phyloP scores from a whole-genome alignment of 1,139 yeast species.

The Ashbya aceris region DNA sequence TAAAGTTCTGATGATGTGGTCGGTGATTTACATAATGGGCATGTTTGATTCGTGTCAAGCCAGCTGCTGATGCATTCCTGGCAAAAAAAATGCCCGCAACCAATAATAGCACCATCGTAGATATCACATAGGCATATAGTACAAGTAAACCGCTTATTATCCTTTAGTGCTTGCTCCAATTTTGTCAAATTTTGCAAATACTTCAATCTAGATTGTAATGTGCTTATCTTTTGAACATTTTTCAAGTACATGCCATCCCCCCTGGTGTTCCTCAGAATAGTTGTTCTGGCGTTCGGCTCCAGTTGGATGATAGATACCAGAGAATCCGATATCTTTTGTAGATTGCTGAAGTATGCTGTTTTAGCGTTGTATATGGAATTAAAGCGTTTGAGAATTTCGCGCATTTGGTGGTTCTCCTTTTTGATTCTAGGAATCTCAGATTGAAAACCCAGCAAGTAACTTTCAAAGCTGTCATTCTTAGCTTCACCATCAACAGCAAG shows the following conservation, averaged over 20 bases:
- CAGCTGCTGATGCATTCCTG: conserved; percentile 67
- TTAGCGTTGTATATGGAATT: conserved; percentile 68
- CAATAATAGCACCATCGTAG: conserved; percentile 65
- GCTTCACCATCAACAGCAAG: conserved; percentile 7
- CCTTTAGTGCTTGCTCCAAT: conserved; percentile 20
- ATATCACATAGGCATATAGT: conserved; percentile 68
- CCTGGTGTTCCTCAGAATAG: conserved; percentile 24
- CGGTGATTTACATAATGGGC: conserved; percentile 77
- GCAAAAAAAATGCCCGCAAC: conserved; percentile 88
- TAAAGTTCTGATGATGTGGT: conserved; percentile 39
- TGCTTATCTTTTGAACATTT: conserved; percentile 29
- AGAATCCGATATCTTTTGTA: conserved; percentile 79
- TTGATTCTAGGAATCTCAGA: conserved; percentile 15
- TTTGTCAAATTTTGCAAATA: conserved; percentile 47
- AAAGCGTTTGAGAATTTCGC: conserved; percentile 44
- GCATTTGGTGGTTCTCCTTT: conserved; percentile 29
- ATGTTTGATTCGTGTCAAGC: conserved; percentile 45
- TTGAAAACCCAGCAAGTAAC: conserved; percentile 18
- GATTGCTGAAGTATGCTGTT: conserved; percentile 69
- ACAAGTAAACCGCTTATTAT: conserved; percentile 38
- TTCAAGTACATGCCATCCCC: conserved; percentile 12
- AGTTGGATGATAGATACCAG: conserved; percentile 34
- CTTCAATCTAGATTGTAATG: conserved; percentile 45
- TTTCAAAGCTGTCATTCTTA: conserved; percentile 14
- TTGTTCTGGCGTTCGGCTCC: conserved; percentile 13